Percentiles rank a stretch among this genome's conserved stretches.
phyloP scores from a whole-genome alignment of 768 basidiomycete genomes.

The Tephrocybe rancida region DNA sequence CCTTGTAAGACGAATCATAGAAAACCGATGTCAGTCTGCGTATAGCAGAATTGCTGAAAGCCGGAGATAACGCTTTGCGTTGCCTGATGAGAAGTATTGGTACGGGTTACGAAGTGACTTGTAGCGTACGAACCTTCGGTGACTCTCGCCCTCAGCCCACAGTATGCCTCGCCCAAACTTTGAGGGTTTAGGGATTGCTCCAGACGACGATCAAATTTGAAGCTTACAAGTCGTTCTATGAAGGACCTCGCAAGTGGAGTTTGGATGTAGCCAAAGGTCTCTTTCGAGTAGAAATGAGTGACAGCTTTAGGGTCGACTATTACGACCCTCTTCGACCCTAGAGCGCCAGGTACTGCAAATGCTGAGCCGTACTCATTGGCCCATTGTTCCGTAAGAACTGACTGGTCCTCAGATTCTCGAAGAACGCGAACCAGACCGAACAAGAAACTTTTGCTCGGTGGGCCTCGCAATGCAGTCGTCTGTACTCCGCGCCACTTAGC shows the following conservation, averaged over 20 bases:
- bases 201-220: not conserved
- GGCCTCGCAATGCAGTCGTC: slow-evolving; percentile 43
- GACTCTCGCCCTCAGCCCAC: slow-evolving; percentile 47
- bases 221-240: slow-evolving; percentile 40
- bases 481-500: not conserved
- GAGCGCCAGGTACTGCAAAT: slow-evolving; percentile 37
- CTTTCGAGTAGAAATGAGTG: slow-evolving; percentile 50
- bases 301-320: slow-evolving; percentile 53
- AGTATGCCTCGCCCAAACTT: slow-evolving; percentile 44
- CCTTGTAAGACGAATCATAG: slow-evolving; percentile 55
- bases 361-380: slow-evolving; percentile 47
- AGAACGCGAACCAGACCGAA: slow-evolving; percentile 39
- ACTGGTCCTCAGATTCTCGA: slow-evolving; percentile 27
- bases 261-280: slow-evolving; percentile 50
- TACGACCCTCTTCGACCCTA: slow-evolving; percentile 37
- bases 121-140: slow-evolving; percentile 36
- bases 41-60: slow-evolving; percentile 55
- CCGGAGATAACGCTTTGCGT: slow-evolving; percentile 51
- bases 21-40: slow-evolving; percentile 48
- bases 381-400: slow-evolving; percentile 47
- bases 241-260: slow-evolving; percentile 33
- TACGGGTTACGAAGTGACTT: too few species aligned
- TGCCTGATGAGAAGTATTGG: slow-evolving; percentile 31
- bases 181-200: not conserved
- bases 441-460: slow-evolving; percentile 39